Base-by-base conservation (phyloP, 2,329 filamentous ascomycete species). In the Paraconiothyrium brasiliense region DNA sequence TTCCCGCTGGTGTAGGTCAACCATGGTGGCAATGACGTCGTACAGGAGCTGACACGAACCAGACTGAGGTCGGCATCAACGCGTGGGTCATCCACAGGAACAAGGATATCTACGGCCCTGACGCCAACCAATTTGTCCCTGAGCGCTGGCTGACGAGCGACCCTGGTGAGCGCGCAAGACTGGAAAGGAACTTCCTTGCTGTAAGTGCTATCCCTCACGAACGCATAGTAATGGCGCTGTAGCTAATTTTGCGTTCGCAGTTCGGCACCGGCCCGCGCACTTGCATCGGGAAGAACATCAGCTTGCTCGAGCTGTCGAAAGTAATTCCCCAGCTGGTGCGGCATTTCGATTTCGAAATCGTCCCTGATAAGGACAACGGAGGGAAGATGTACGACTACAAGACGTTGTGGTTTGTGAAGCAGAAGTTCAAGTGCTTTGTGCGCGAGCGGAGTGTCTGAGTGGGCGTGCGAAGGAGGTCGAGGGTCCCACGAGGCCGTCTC, bases 81-180 rank as follows among this genome's bases (percentile, higher is more conserved):
- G 69, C 81, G 1, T 84, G 81, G 80, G 80, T 81, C 0, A 58
- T 82, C 0, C 81, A 84, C 52, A 67, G 73, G 41, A 75, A 83
- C 52, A 64, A 65, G 1, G 62, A 71, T 0, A 70, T 84, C n/a
- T 85, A 80, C 55, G 76, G 76, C 0, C 47, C 59, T 0, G 76
- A 82, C 59, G 75, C 79, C 0, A 71, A 78, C 2, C 63, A 71
- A 0, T 84, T 79, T 62, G 62, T 71, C 13, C 83, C 83, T 0
- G 81, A 84, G 61, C 70, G 83, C 9, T 85, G 83, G 83, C 50
- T 67, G 27, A 30, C 27, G 27, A 30, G 6, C 27, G 27, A 30
- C 6, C 27, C 27, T 30, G 27, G 27, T 6, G 27, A 30, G 27
- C 27, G 27, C 27, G 27, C 27, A 30, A 30, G 27, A 6, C 27